phyloP scores from a whole-genome alignment of 108 stramenopile species.

The Cyclotella baltica region DNA sequence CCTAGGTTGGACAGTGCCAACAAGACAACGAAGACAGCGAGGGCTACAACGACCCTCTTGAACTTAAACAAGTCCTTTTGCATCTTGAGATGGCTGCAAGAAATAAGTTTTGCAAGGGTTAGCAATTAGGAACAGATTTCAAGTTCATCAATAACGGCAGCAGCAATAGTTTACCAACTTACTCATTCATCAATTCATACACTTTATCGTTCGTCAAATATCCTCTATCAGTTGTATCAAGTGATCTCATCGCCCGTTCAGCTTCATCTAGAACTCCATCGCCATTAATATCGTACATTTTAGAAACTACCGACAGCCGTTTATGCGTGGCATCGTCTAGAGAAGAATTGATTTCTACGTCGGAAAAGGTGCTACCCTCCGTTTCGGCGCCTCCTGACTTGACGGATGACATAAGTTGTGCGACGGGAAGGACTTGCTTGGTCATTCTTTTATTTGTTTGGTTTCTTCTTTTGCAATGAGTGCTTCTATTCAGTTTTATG shows the following conservation, averaged over 20 bases:
- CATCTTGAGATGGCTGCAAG: constrained; percentile 28
- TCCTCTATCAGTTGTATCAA: constrained; percentile 54
- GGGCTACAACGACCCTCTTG: constrained; percentile 41
- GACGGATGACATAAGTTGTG: background rate
- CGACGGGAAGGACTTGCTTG: background rate
- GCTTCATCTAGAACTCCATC: constrained; percentile 60
- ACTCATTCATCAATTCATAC: constrained; percentile 42
- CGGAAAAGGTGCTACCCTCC: background rate
- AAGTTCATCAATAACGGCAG: no score
- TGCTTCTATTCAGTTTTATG: no score
- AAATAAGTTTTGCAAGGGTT: background rate
- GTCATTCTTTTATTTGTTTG: no score
- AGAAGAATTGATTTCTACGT: constrained; percentile 8
- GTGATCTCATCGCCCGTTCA: constrained; percentile 51
- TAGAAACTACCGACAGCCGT: constrained; percentile 38
- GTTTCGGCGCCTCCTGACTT: background rate
- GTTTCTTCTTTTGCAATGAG: no score
- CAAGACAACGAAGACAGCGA: constrained; percentile 47
- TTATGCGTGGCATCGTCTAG: background rate
- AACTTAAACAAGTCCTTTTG: constrained; percentile 43
- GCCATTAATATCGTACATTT: constrained; percentile 53
- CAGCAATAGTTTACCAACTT: no score
- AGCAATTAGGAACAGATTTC: no score
- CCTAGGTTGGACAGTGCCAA: constrained; percentile 60
- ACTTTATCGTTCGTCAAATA: constrained; percentile 56